phyloP scores from a whole-genome alignment of 106 monocot species.

The Dendrobium catenatum region DNA sequence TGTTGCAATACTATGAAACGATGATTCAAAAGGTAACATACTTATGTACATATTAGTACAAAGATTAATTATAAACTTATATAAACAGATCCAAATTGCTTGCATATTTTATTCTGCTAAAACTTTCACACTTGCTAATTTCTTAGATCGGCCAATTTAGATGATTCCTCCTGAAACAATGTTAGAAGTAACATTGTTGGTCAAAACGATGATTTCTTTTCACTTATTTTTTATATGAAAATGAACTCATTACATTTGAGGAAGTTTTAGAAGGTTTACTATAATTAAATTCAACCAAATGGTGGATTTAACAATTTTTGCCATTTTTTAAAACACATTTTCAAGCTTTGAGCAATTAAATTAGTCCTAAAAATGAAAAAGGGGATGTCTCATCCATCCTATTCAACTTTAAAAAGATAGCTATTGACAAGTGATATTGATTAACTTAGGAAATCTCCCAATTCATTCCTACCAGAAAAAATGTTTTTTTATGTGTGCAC shows the following conservation, averaged over 20 bases:
- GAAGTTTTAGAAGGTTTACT: not conserved
- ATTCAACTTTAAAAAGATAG: not conserved
- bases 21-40: not conserved
- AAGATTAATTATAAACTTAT: not conserved
- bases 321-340: not conserved
- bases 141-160: not conserved
- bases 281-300: not conserved
- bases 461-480: not conserved
- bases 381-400: not conserved
- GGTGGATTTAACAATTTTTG: not conserved
- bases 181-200: not conserved
- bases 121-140: not conserved
- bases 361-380: not conserved
- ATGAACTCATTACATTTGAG: not conserved
- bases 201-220: not conserved
- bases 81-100: not conserved
- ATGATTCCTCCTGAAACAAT: not conserved
- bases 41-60: not conserved
- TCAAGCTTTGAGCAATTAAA: not conserved
- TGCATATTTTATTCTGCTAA: not conserved
- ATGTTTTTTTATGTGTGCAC: not conserved
- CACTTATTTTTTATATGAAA: not conserved
- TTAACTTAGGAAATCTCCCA: not conserved
- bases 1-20: not conserved
- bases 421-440: not conserved